Conservation (phyloP, 306 rosid species). For the Cicer pinnatifidum region DNA sequence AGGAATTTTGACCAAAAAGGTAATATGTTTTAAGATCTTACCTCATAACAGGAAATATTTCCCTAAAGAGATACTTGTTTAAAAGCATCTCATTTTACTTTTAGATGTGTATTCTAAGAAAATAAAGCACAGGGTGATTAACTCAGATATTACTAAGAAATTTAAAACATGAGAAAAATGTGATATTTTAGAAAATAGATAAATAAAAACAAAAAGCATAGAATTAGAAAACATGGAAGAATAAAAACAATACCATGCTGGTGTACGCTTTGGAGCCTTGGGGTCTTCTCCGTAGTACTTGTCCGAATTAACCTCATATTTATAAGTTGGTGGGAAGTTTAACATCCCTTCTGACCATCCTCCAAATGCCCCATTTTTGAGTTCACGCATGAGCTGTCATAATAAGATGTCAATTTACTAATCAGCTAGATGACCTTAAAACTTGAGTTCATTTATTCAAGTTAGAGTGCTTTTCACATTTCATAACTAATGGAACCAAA, state of each 20-base stretch:
- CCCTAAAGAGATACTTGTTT: background rate
- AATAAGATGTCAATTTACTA: conserved; percentile 45
- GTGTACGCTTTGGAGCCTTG: conserved; percentile 74
- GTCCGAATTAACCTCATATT: conserved; percentile 78
- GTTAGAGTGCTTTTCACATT: background rate
- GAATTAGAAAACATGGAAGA: conserved; percentile 35
- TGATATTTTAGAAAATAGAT: background rate
- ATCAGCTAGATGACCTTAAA: conserved; percentile 23
- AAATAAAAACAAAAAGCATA: conserved; percentile 14
- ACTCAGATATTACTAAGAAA: background rate
- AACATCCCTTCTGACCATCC: conserved; percentile 97
- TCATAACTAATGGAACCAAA: conserved; percentile 8
- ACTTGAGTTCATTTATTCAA: background rate
- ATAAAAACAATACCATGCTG: conserved; percentile 80
- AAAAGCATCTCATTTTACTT: background rate
- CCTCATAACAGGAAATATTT: no score
- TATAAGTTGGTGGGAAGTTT: conserved; percentile 88
- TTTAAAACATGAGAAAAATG: conserved; percentile 4
- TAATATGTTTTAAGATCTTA: no score
- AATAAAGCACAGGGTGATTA: conserved; percentile 12
- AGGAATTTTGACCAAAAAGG: no score
- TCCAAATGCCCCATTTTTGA: conserved; percentile 64
- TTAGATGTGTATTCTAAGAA: conserved; percentile 9
- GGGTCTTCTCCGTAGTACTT: conserved; percentile 85
- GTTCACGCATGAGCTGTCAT: conserved; percentile 73